Conservation (phyloP, 2,329 filamentous ascomycete species). For the Talaromyces marneffei region DNA sequence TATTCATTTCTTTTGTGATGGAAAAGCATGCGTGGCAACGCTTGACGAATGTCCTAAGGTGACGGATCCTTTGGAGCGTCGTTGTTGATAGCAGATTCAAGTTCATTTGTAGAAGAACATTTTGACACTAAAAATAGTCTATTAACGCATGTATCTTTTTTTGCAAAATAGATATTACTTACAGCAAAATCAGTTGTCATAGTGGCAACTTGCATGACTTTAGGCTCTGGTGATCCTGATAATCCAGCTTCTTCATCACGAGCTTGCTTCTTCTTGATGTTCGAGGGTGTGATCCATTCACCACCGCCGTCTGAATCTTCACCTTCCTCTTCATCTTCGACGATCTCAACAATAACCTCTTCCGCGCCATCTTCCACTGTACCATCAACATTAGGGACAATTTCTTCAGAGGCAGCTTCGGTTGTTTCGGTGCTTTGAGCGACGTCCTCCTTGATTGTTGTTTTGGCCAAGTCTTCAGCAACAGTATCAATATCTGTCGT, state of each 20-base stretch:
- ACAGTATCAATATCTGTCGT: constrained; percentile 24
- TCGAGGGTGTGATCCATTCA: constrained; percentile 85
- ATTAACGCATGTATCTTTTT: too few species aligned
- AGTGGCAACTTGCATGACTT: constrained; percentile 76
- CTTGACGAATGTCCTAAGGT: constrained; percentile 81
- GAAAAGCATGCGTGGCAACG: constrained; percentile 93
- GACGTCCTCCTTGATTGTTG: constrained; percentile 25
- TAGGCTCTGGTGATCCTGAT: constrained; percentile 49
- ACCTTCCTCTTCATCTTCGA: constrained; percentile 27
- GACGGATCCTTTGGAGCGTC: constrained; percentile 70
- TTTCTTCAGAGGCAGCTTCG: constrained; percentile 11
- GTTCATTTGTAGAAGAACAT: constrained; percentile 90
- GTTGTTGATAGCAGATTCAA: constrained; percentile 74
- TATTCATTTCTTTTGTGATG: constrained; percentile 72
- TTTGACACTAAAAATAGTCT: constrained; percentile 67
- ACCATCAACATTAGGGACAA: constrained; percentile 14
- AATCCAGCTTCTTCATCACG: constrained; percentile 53
- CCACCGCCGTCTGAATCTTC: constrained; percentile 49
- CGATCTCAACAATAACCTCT: constrained; percentile 18
- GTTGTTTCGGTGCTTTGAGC: constrained; percentile 22
- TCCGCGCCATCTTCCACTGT: background rate
- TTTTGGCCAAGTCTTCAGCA: constrained; percentile 24
- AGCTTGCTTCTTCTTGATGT: constrained; percentile 77
- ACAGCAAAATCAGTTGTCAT: constrained; percentile 95
- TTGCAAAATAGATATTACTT: constrained; percentile 30